Evolutionary conservation across 1,139 yeast genomes (phyloP).

Genomic region (Blastobotrys raffinosifermentans): DNA sequence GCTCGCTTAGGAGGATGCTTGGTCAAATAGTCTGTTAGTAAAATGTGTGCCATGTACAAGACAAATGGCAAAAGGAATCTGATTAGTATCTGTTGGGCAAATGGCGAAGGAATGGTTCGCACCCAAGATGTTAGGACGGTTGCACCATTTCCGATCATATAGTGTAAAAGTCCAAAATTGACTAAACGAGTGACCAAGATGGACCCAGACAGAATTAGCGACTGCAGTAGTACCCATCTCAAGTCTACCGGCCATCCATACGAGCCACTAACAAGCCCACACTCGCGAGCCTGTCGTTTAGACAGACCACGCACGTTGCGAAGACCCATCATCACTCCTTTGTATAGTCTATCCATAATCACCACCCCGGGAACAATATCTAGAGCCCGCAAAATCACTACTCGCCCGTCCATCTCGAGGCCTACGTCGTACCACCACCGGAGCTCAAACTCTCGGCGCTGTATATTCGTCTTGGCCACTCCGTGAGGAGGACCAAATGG

Average conservation of each 20-base stretch:
- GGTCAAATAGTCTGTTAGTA: slow-evolving; percentile 9
- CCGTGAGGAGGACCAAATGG: too few species aligned
- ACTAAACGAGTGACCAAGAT: too few species aligned
- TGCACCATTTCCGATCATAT: too few species aligned
- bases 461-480: too few species aligned
- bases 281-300: neutral
- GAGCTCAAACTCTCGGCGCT: too few species aligned
- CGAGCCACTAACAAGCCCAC: slow-evolving; percentile 11
- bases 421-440: neutral
- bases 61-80: neutral
- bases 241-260: slow-evolving; percentile 12
- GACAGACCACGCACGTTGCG: too few species aligned
- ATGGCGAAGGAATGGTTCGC: too few species aligned
- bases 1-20: slow-evolving; percentile 2
- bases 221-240: slow-evolving; percentile 10
- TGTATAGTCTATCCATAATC: slow-evolving; percentile 12
- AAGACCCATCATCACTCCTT: slow-evolving; percentile 7
- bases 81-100: neutral
- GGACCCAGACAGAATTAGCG: slow-evolving; percentile 4
- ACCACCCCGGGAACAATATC: slow-evolving; percentile 17
- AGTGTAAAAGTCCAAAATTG: too few species aligned
- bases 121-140: too few species aligned
- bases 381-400: slow-evolving; percentile 9
- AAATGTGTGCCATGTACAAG: slow-evolving; percentile 7
- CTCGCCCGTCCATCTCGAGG: neutral